These are phyloP conservation scores for Hyaloperonospora brassicae DNA, from an alignment of 352 stramenopile species.

Conservation along the genomic window DNA sequence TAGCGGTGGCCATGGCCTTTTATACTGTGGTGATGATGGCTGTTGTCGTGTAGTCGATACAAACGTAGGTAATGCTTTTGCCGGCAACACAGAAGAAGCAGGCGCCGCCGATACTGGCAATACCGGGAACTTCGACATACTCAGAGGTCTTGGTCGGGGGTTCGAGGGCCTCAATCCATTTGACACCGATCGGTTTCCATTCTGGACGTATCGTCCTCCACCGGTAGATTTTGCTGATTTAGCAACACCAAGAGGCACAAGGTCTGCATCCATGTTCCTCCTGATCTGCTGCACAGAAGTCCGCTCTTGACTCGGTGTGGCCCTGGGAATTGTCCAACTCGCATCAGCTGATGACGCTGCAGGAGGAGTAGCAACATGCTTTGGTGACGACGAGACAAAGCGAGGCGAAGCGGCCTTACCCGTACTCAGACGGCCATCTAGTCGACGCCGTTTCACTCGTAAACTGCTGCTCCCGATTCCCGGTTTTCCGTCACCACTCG, in stretches of 20 bases:
- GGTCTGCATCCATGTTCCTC: conserved; percentile 30
- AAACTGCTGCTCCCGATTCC: neutral
- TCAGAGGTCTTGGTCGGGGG: conserved; percentile 14
- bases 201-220: conserved; percentile 63
- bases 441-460: conserved; percentile 19
- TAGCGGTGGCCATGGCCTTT: conserved; percentile 9
- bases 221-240: conserved; percentile 23
- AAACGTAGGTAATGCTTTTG: conserved; percentile 6
- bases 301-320: conserved; percentile 10
- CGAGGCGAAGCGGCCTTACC: conserved; percentile 12
- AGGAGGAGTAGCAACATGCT: neutral
- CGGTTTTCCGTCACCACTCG: conserved; percentile 9
- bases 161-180: conserved; percentile 15
- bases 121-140: conserved; percentile 13
- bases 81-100: neutral
- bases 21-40: conserved; percentile 1
- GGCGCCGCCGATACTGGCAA: neutral
- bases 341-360: neutral
- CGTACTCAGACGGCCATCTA: conserved; percentile 12
- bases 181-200: conserved; percentile 35
- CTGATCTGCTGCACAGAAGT: conserved; percentile 34
- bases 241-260: conserved; percentile 40
- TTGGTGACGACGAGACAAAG: conserved; percentile 17
- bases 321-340: conserved; percentile 16
- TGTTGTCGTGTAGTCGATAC: conserved; percentile 3